Percentiles rank a stretch among this genome's conserved stretches.
phyloP scores from a whole-genome alignment of 106 monocot species.

The Hemerocallis citrina region DNA sequence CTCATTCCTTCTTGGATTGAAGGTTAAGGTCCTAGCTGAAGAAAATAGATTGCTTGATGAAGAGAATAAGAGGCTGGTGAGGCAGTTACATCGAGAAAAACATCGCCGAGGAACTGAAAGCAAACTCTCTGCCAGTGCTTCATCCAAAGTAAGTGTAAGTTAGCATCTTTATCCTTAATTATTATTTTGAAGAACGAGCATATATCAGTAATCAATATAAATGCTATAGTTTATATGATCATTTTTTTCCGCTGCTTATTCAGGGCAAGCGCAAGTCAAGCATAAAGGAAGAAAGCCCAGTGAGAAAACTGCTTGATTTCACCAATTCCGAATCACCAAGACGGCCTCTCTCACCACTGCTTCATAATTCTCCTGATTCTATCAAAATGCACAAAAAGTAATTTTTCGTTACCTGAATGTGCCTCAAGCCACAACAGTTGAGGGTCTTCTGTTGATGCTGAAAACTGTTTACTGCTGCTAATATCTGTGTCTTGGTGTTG shows the following conservation, averaged over 20 bases:
- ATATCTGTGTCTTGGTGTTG: neutral
- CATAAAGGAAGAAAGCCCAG: constrained; percentile 5
- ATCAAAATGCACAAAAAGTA: constrained; percentile 4
- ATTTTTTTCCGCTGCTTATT: neutral
- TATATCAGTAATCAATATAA: too few species aligned
- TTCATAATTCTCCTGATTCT: constrained; percentile 11
- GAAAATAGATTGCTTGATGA: constrained; percentile 72
- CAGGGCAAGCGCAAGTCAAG: constrained; percentile 20
- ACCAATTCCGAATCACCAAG: neutral
- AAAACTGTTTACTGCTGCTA: neutral
- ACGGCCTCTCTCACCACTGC: constrained; percentile 6
- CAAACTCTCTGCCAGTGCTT: constrained; percentile 27
- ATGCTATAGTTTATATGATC: neutral
- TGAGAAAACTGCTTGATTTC: neutral
- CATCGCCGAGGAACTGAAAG: constrained; percentile 31
- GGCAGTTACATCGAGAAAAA: constrained; percentile 36
- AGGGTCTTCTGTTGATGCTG: neutral
- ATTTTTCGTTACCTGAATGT: neutral
- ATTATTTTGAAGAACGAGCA: too few species aligned
- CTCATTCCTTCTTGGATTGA: neutral
- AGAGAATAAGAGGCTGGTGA: constrained; percentile 60
- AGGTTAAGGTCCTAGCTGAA: constrained; percentile 70
- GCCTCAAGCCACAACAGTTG: too few species aligned
- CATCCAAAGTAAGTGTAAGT: constrained; percentile 3
- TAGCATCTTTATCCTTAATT: too few species aligned